Evolutionary conservation across 352 stramenopile genomes (phyloP), one percentile per base, ranked within the genome.

Genomic region (Pythium oligandrum): DNA sequence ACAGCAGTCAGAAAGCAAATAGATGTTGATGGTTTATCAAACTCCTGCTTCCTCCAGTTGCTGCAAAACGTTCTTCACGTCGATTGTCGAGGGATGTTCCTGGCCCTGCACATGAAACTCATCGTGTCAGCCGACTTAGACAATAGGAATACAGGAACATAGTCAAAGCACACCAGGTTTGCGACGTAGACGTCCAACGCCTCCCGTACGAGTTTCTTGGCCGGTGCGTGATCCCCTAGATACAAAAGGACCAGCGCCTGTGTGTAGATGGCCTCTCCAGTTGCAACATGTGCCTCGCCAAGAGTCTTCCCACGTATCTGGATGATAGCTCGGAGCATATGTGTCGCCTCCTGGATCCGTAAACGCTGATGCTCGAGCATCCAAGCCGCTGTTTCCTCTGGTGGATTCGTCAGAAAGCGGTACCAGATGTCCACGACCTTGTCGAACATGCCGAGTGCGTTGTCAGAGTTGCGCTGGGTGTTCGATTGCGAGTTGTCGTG

Each of bases 391-490:
- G 73, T 82, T 9, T 80, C 75, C 34, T 88, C 73, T 0, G 77
- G 77, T 34, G 77, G 77, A 43, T 82, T 84, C 4, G 77, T 86
- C n/a, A 86, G 51, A 53, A 88, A 88, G 1, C 75, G 71, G 62
- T 88, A 88, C 77, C 75, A 88, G 43, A 88, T 88, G 56, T 90
- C 78, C 33, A 90, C 78, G 8, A 88, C 72, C 38, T 90, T 90
- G 59, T 90, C 80, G 30, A 85, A 75, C 75, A 88, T 76, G 17
- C 71, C 71, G 30, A 90, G 62, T 31, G 80, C 71, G 42, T 71
- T 84, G 36, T 90, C 76, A 4, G 48, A 57, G 31, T 68, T 51
- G 51, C 55, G 54, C 30, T 53, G 47, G 33, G 56, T 48, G 12
- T 57, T 11, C 64, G 63, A 4, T 40, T 66, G 32, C 8, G 70